Evolutionary conservation across 23 red algal genomes (phyloP), one percentile per base, ranked within the genome.

Genomic region (Cyanidium caldarium): DNA sequence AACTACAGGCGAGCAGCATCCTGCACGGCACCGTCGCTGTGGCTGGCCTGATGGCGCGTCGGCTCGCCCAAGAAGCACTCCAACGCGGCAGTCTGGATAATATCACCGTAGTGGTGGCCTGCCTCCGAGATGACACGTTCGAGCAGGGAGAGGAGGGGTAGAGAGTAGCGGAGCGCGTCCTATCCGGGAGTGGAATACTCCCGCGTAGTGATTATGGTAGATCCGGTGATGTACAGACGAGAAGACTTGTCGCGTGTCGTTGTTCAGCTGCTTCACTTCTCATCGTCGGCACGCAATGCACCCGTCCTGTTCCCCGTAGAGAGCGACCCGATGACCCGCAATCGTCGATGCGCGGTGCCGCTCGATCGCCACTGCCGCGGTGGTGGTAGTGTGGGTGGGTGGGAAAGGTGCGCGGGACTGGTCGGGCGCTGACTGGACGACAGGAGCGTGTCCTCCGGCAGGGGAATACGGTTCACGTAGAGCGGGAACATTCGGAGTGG

Each of bases 71-170:
- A 34, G 76, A 89, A 17, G 92, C 92, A 12, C 46, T 95, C 10
- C 83, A 88, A 51, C 69, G 78, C 39, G 80, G 82, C 3, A 85
- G 73, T 35, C 73, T 65, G 66, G 92, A 98, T 45, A 98, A 98
- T 46, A 80, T 98, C 30, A 85, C 92, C 37, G 92, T 85, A 0
- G 66, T 98, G 36, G 92, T 86, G 15, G 80, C 72, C 30, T 86
- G 85, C 58, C 76, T 94, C 23, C 58, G 65, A 15, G 68, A 71
- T 2, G 45, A 75, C 31, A 33, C 75, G 80, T 23, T 75, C 76
- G 36, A 67, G 51, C 40, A 58, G 70, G 58, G 58, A 75, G 2
- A 7, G 26, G 12, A 12, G 26, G 14, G 33, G 16, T 16, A 16
- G 16, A 3, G 17, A 42, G 25, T 51, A 40, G 16, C 42, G 68